Evolutionary conservation across 805 yeast species (phyloP).

Genomic region (Tetrapisispora nanseiensis): DNA sequence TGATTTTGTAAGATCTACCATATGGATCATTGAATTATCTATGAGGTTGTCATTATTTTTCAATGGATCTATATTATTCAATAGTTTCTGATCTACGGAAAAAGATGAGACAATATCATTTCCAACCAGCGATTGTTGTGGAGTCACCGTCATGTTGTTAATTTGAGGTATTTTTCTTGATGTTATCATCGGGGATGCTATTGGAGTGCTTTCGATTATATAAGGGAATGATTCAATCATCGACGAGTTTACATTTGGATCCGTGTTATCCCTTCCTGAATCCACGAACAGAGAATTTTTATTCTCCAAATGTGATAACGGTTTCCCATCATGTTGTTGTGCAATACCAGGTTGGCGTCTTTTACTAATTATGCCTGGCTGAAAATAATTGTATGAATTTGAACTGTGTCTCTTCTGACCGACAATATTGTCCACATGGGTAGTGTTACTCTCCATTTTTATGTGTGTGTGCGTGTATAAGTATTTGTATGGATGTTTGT

Average conservation of each 20-base stretch:
- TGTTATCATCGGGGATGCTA: neutral
- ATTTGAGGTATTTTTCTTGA: neutral
- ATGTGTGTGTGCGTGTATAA: neutral
- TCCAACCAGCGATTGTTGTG: neutral
- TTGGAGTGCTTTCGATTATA: neutral
- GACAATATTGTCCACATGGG: neutral
- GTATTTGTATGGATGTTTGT: too few relatives aligned
- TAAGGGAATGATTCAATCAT: neutral
- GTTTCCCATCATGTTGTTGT: neutral
- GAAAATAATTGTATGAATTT: slow-evolving; percentile 11
- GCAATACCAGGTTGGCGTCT: slow-evolving; percentile 17
- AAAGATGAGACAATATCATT: neutral
- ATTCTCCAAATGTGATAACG: neutral
- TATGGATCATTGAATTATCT: neutral
- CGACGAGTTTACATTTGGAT: neutral
- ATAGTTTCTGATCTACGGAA: neutral
- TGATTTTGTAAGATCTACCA: neutral
- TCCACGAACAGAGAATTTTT: neutral
- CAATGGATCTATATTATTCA: neutral
- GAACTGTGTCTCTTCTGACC: slow-evolving; percentile 23
- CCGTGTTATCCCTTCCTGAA: neutral
- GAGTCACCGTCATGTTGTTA: neutral
- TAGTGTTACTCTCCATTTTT: neutral
- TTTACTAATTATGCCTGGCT: slow-evolving; percentile 10
- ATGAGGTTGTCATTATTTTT: neutral